These are phyloP conservation scores for Udeniomyces megalosporus DNA, from an alignment of 768 basidiomycete genomes.

Conservation along the genomic window DNA sequence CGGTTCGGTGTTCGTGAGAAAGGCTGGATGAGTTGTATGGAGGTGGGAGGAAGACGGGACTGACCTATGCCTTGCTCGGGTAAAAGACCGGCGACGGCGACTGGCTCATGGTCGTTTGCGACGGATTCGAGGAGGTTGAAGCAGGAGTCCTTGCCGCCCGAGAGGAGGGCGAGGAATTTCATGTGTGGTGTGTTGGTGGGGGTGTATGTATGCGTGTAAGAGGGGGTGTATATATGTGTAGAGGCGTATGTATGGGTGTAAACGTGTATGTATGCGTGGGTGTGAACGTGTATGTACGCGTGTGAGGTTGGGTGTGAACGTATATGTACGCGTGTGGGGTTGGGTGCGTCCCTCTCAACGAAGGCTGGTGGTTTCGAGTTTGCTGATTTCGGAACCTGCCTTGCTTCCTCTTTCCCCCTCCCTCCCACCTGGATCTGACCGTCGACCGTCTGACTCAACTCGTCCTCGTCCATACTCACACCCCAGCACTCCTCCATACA, in stretches of 20 bases:
- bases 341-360: neutral
- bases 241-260: too few species aligned
- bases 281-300: too few species aligned
- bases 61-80: constrained; percentile 74
- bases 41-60: constrained; percentile 19
- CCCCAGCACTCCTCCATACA: too few species aligned
- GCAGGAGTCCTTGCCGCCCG: constrained; percentile 95
- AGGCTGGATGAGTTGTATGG: neutral
- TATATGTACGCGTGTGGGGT: too few species aligned
- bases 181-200: neutral
- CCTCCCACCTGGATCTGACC: too few species aligned
- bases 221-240: too few species aligned
- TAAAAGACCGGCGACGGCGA: constrained; percentile 74
- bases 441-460: too few species aligned
- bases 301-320: too few species aligned
- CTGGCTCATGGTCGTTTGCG: constrained; percentile 66
- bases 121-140: constrained; percentile 84
- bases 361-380: too few species aligned
- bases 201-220: too few species aligned
- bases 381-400: neutral
- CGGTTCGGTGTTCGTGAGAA: constrained; percentile 17
- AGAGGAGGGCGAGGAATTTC: constrained; percentile 82
- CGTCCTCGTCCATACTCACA: too few species aligned
- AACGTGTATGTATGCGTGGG: too few species aligned
- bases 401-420: neutral